A percentile compares a stretch with the other conserved stretches of the same genome.
phyloP scores from a whole-genome alignment of 1,284 basidiomycete species.

The Heterobasidion occidentale region DNA sequence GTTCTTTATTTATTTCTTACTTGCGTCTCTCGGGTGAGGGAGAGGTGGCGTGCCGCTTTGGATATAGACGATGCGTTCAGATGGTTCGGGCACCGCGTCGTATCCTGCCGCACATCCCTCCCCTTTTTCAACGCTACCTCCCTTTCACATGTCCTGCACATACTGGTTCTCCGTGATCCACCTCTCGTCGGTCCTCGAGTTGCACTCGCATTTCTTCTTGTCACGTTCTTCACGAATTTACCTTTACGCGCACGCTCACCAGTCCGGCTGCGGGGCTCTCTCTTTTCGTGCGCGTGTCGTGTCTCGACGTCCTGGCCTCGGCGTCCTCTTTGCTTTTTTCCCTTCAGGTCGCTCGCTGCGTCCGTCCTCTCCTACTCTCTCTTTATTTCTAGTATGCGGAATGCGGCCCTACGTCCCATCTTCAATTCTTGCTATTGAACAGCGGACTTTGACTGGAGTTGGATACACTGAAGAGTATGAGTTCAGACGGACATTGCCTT shows the following conservation, averaged over 20 bases:
- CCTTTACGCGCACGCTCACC: no score
- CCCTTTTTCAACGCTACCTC: background rate
- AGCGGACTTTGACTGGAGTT: background rate
- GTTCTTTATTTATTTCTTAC: background rate
- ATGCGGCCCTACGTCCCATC: background rate
- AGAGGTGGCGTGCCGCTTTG: background rate
- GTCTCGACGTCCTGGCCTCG: background rate
- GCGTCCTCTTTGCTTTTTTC: background rate
- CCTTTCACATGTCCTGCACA: background rate
- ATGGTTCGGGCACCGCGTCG: background rate
- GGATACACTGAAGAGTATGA: background rate
- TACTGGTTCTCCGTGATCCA: background rate
- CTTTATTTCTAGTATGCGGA: background rate
- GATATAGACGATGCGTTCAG: background rate
- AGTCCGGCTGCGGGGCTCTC: no score
- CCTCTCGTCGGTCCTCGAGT: background rate
- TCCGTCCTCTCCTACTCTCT: no score
- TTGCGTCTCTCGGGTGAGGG: background rate
- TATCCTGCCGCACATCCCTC: background rate
- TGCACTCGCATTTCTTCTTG: background rate
- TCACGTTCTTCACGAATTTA: no score
- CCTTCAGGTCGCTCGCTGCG: background rate
- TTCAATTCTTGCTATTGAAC: background rate
- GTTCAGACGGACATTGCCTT: background rate
- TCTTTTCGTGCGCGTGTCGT: background rate